Conservation (phyloP, 768 basidiomycete genomes). For the Mrakia frigida region DNA sequence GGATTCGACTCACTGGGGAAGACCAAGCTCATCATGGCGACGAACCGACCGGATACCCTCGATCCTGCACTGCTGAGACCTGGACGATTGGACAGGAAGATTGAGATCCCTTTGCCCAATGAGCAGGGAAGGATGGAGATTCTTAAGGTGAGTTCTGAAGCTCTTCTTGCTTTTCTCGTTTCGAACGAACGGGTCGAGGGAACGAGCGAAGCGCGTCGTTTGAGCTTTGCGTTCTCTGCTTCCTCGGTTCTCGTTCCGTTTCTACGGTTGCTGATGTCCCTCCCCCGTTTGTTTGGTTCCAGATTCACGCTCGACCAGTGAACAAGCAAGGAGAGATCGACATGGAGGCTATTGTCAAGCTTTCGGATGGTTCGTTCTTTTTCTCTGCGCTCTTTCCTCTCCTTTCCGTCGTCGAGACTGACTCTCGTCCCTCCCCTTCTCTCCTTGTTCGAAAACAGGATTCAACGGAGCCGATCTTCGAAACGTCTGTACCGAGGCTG, state of each 20-base stretch:
- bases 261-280: not conserved
- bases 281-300: not conserved
- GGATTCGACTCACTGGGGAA: conserved; percentile 94
- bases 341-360: conserved; percentile 93
- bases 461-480: conserved; percentile 97
- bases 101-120: conserved; percentile 95
- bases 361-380: conserved; percentile 27
- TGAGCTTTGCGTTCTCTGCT: too few species aligned
- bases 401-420: too few species aligned
- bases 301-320: conserved; percentile 85
- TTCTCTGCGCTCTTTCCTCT: not conserved
- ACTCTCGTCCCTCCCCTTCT: not conserved
- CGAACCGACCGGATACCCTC: conserved; percentile 94
- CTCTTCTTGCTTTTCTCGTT: not conserved
- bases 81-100: conserved; percentile 92
- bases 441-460: conserved; percentile 65
- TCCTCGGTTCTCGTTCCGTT: not conserved
- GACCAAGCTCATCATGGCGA: conserved; percentile 99
- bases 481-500: conserved; percentile 60
- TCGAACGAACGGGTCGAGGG: too few species aligned
- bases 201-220: too few species aligned
- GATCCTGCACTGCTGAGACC: conserved; percentile 95
- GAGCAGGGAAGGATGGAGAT: conserved; percentile 95
- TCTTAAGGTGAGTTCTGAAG: conserved; percentile 57
- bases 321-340: conserved; percentile 95